Evolutionary conservation across 345 rosid species (phyloP), one percentile per base, ranked within the genome.

Genomic region (Camelina hispida): DNA sequence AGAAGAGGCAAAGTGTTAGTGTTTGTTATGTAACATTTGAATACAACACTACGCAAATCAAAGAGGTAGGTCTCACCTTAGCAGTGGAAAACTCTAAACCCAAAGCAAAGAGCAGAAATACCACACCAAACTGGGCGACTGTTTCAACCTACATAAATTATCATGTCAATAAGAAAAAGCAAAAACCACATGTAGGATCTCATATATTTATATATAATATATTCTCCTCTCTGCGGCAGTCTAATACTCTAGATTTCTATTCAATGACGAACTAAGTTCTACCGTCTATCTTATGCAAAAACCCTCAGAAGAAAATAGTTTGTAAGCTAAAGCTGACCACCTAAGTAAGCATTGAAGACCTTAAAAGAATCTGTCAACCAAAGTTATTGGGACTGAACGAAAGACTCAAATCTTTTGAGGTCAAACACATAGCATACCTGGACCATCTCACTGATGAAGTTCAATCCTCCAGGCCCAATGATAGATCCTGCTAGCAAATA

Each of bases 101-200:
- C 78, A 91, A 74, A 20, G 97, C 98, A 67, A 93, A 93, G 78
- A 93, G 93, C 78, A 93, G 89, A 80, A 91, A 89, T 74, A 93
- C 77, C 50, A 93, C 98, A 74, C 98, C 98, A 79, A 93, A 93
- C 78, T 93, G 98, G 69, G 97, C 98, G 51, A 89, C 98, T 11
- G 98, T 93, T 85, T 91, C 98, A 78, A 93, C 96, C 98, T 93
- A 65, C 42, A 74, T 37, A 15, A 7, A 40, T 40, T 43, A 37
- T 14, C 40, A 43, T 62, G 75, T 62, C 14, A 73, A 73, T 16
- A 51, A 35, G 6, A 46, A 64, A 57, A 47, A n/a, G 67, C 30
- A 40, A 37, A 66, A 58, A 42, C 17, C 52, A 25, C 59, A 35
- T 66, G 50, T 34, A 34, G 18, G 43, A 63, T 54, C 18, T 22